phyloP scores from a whole-genome alignment of 345 rosid species.

The Iberis pinnata region DNA sequence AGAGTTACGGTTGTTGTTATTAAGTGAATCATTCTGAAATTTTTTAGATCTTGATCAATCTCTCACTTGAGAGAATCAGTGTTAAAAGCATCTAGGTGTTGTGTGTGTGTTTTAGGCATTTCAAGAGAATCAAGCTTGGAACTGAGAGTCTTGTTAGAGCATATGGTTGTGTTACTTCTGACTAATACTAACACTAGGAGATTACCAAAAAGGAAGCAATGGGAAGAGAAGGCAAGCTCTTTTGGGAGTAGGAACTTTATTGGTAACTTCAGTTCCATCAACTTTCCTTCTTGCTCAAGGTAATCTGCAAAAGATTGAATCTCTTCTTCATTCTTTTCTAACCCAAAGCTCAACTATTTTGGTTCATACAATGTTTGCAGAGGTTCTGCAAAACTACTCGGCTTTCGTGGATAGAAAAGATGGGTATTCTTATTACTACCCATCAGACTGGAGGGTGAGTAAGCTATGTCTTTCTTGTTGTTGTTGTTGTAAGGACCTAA shows the following conservation, averaged over 20 bases:
- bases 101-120: too few relatives aligned
- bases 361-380: constrained; percentile 31
- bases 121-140: too few relatives aligned
- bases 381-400: constrained; percentile 45
- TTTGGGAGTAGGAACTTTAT: constrained; percentile 52
- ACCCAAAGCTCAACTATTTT: not conserved
- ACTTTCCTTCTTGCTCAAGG: constrained; percentile 65
- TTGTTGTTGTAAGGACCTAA: not conserved
- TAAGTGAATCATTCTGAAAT: too few relatives aligned
- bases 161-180: too few relatives aligned
- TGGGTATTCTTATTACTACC: constrained; percentile 80
- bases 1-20: too few relatives aligned
- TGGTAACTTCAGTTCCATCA: constrained; percentile 46
- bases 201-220: constrained; percentile 19
- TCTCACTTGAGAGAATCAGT: too few relatives aligned
- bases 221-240: constrained; percentile 59
- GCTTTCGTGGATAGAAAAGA: constrained; percentile 61
- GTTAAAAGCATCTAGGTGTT: too few relatives aligned
- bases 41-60: too few relatives aligned
- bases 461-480: constrained; percentile 24
- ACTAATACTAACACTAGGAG: too few relatives aligned
- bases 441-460: constrained; percentile 91
- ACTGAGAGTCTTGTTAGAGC: too few relatives aligned
- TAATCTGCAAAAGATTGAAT: constrained; percentile 10
- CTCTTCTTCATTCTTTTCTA: not conserved